Percentiles rank a stretch among this genome's conserved stretches.
These are phyloP conservation scores for Hibiscus syriacus DNA, from an alignment of 345 rosid genomes.

Conservation along the genomic window DNA sequence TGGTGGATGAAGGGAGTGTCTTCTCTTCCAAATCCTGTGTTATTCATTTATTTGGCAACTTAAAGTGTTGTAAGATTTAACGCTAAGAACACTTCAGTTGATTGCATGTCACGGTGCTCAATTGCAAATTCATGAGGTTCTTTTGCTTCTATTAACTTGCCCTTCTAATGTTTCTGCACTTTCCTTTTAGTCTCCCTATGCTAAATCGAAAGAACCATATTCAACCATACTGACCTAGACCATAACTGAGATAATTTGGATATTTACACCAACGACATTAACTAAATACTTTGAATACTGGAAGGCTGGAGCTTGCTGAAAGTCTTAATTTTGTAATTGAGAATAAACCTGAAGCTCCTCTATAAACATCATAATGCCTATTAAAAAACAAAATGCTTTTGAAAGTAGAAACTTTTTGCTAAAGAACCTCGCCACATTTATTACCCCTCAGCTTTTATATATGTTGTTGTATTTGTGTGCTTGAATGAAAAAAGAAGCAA, in stretches of 20 bases:
- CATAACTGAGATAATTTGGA: neutral
- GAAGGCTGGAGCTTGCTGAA: neutral
- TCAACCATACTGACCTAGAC: neutral
- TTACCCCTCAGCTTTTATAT: neutral
- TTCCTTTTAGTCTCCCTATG: neutral
- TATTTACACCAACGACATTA: neutral
- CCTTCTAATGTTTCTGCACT: neutral
- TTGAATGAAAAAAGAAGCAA: neutral
- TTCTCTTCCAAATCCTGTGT: slow-evolving; percentile 13
- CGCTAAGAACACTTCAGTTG: neutral
- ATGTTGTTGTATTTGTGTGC: neutral
- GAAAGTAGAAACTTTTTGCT: neutral
- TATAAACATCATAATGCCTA: neutral
- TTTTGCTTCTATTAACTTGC: slow-evolving; percentile 2
- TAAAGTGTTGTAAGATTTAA: slow-evolving; percentile 1
- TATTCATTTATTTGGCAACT: slow-evolving; percentile 1
- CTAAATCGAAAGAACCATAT: neutral
- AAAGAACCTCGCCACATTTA: neutral
- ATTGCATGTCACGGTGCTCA: neutral
- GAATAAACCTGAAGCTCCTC: neutral
- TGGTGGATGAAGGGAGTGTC: slow-evolving; percentile 13
- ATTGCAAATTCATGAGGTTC: neutral
- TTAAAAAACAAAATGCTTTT: neutral
- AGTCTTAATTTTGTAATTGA: neutral
- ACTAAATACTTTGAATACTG: neutral